phyloP scores from a whole-genome alignment of 2,329 filamentous ascomycete genomes.

The Aotearoamyces nothofagi region DNA sequence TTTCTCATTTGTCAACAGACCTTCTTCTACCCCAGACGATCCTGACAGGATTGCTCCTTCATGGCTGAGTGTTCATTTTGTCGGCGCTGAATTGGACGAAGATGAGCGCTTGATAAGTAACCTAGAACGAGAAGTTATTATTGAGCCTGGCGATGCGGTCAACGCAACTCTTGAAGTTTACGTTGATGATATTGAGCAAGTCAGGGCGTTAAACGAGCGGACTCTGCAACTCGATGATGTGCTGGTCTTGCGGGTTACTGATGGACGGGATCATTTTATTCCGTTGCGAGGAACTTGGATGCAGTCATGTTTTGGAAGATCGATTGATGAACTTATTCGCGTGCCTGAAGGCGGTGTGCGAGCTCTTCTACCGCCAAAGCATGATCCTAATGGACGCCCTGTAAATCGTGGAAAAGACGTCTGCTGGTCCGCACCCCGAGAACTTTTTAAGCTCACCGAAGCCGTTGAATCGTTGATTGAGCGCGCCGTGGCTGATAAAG shows the following conservation, averaged over 20 bases:
- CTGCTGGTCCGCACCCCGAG: conserved; percentile 69
- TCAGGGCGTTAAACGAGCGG: conserved; percentile 58
- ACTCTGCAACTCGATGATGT: conserved; percentile 62
- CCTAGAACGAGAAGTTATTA: conserved; percentile 31
- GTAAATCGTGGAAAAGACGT: conserved; percentile 35
- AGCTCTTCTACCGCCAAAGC: conserved; percentile 22
- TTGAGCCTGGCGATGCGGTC: conserved; percentile 76
- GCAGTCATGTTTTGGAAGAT: conserved; percentile 69
- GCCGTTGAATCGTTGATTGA: conserved; percentile 46
- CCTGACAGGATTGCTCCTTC: conserved; percentile 27
- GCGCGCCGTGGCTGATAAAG: conserved; percentile 41
- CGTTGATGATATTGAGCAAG: conserved; percentile 46
- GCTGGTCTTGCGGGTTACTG: conserved; percentile 67
- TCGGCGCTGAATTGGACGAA: conserved; percentile 29
- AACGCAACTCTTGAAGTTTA: conserved; percentile 53
- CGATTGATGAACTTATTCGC: conserved; percentile 75
- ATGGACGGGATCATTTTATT: conserved; percentile 85
- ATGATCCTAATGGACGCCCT: conserved; percentile 9
- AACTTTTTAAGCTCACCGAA: conserved; percentile 81
- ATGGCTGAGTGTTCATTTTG: conserved; percentile 61
- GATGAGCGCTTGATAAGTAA: conserved; percentile 8
- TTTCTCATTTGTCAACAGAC: conserved; percentile 66
- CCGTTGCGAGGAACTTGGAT: conserved; percentile 66
- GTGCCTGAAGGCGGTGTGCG: conserved; percentile 75
- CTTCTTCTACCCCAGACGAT: conserved; percentile 34